These are phyloP conservation scores for Diophrys appendiculata DNA, from an alignment of 73 alveolate species.

Conservation along the genomic window DNA sequence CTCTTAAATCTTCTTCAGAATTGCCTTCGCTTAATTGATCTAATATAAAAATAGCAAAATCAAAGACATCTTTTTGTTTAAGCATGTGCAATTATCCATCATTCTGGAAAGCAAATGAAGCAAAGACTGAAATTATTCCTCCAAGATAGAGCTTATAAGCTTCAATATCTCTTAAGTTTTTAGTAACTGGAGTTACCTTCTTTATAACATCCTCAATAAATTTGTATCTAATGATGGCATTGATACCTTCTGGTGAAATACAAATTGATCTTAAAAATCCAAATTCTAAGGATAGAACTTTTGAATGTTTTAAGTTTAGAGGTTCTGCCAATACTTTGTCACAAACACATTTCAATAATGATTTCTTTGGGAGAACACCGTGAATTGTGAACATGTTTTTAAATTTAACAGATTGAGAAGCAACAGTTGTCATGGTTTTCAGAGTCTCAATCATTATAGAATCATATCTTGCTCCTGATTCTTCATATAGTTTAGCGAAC, in stretches of 20 bases:
- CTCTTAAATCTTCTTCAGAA: neutral
- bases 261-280: constrained; percentile 18
- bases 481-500: constrained; percentile 31
- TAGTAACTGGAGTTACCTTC: constrained; percentile 24
- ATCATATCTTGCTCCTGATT: constrained; percentile 17
- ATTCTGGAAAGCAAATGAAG: constrained; percentile 24
- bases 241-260: constrained; percentile 38
- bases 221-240: constrained; percentile 25
- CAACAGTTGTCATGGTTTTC: constrained; percentile 28
- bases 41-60: constrained; percentile 24
- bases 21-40: constrained; percentile 6
- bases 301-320: neutral
- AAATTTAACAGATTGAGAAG: constrained; percentile 32
- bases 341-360: constrained; percentile 23
- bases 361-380: constrained; percentile 9
- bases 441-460: neutral
- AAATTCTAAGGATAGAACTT: neutral
- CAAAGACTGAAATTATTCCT: constrained; percentile 23
- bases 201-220: constrained; percentile 29
- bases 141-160: constrained; percentile 12
- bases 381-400: constrained; percentile 30
- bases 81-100: constrained; percentile 30
- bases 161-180: constrained; percentile 50
- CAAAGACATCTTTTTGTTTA: constrained; percentile 28
- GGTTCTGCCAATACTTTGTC: constrained; percentile 3